Conservation (phyloP, 2,329 filamentous ascomycete genomes). For the Fusarium sterilihyphosum region DNA sequence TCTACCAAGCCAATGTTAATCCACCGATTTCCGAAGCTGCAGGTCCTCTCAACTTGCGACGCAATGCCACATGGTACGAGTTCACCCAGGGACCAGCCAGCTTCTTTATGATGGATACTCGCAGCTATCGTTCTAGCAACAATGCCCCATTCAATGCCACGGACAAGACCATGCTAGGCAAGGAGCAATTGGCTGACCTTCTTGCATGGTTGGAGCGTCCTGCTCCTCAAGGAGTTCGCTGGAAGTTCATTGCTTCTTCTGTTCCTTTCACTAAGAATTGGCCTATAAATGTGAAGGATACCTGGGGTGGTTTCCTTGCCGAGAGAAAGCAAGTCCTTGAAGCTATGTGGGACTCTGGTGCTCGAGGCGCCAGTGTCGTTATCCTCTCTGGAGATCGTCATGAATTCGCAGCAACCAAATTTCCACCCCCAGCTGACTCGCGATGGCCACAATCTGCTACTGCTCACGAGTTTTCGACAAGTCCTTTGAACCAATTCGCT, state of each 20-base stretch:
- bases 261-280: constrained; percentile 99
- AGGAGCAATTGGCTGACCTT: constrained; percentile 80
- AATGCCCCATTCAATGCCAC: constrained; percentile 66
- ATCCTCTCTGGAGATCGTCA: constrained; percentile 93
- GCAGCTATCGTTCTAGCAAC: constrained; percentile 82
- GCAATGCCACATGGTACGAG: constrained; percentile 82
- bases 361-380: constrained; percentile 79
- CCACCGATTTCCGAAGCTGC: constrained; percentile 73
- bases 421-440: constrained; percentile 69
- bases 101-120: constrained; percentile 95
- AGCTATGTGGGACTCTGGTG: constrained; percentile 90
- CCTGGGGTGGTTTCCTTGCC: constrained; percentile 90
- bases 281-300: constrained; percentile 87
- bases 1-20: constrained; percentile 88
- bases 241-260: constrained; percentile 92
- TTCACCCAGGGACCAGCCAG: constrained; percentile 91
- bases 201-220: constrained; percentile 78
- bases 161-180: constrained; percentile 88
- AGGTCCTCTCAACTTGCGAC: constrained; percentile 49
- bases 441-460: constrained; percentile 71
- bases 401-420: constrained; percentile 91
- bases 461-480: constrained; percentile 92
- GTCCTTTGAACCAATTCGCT: constrained; percentile 93
- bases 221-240: constrained; percentile 80
- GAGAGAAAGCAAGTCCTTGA: constrained; percentile 85